phyloP scores from a whole-genome alignment of 1,139 yeast genomes.

The Kurtzmaniella natalensis region DNA sequence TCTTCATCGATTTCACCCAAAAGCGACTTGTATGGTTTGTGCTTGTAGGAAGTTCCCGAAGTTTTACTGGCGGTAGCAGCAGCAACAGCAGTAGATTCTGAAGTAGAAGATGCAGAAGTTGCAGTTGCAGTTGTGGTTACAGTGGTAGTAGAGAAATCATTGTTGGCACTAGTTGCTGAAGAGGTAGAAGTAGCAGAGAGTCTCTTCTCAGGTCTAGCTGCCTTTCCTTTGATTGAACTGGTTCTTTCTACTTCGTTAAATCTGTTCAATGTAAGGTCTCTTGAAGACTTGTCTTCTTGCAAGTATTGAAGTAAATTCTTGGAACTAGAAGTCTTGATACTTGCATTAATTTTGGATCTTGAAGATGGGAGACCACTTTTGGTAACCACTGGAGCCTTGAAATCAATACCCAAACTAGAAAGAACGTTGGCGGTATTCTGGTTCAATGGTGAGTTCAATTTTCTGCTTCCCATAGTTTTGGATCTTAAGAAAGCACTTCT shows the following conservation, averaged over 20 bases:
- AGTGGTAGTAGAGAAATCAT: too few species aligned
- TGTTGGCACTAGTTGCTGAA: slow-evolving; percentile 7
- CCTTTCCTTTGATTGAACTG: too few species aligned
- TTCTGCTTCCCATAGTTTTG: slow-evolving; percentile 26
- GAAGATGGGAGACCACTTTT: slow-evolving; percentile 19
- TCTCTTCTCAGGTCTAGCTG: too few species aligned
- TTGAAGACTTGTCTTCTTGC: slow-evolving; percentile 10
- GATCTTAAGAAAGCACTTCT: slow-evolving; percentile 34
- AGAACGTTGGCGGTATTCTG: slow-evolving; percentile 37
- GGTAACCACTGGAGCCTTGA: slow-evolving; percentile 15
- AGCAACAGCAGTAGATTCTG: slow-evolving; percentile 3
- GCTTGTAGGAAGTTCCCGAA: slow-evolving; percentile 12
- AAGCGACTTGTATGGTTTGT: too few species aligned
- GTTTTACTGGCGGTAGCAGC: slow-evolving; percentile 6
- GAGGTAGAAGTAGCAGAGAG: neutral
- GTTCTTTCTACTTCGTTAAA: slow-evolving; percentile 14
- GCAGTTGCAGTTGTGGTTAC: slow-evolving; percentile 5
- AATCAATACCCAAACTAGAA: slow-evolving; percentile 41
- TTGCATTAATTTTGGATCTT: slow-evolving; percentile 20
- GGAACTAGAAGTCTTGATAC: slow-evolving; percentile 42
- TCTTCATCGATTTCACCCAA: slow-evolving; percentile 22
- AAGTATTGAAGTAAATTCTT: slow-evolving; percentile 37
- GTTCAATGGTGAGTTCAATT: slow-evolving; percentile 16
- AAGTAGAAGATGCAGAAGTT: slow-evolving; percentile 3
- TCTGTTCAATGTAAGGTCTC: slow-evolving; percentile 15